Evolutionary conservation across 176 grass and related monocot species (phyloP).

Genomic region (Carex parvula): DNA sequence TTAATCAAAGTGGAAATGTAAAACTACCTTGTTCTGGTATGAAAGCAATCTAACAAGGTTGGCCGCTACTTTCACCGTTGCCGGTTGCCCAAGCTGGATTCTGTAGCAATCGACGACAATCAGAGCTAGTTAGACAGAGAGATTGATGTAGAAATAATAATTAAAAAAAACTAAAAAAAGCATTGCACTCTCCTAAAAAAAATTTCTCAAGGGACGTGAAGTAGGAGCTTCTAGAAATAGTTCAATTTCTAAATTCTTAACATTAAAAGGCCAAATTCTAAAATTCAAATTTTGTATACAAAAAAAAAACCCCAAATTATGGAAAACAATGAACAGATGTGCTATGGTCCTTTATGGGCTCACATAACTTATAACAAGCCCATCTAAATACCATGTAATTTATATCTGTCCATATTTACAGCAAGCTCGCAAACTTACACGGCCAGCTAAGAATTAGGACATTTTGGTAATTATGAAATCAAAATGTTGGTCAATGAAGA

Average conservation of each 20-base stretch:
- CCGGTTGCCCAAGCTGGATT: conserved; percentile 88
- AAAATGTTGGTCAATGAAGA: too few relatives aligned
- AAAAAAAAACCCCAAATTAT: not conserved
- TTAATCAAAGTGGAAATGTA: conserved; percentile 4
- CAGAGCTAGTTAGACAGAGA: not conserved
- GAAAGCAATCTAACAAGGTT: conserved; percentile 92
- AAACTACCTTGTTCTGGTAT: conserved; percentile 89
- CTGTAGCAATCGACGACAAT: conserved; percentile 28
- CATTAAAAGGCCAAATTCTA: not conserved
- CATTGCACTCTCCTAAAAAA: not conserved
- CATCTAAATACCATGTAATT: conserved; percentile 42
- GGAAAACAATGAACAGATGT: conserved; percentile 12
- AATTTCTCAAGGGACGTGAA: too few relatives aligned
- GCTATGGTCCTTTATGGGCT: conserved; percentile 33
- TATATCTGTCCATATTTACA: conserved; percentile 49
- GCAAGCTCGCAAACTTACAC: conserved; percentile 30
- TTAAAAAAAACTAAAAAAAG: not conserved
- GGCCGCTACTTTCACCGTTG: conserved; percentile 87
- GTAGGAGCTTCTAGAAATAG: not conserved
- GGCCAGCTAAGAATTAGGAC: conserved; percentile 47
- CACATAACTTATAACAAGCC: conserved; percentile 23
- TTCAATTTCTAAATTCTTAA: not conserved
- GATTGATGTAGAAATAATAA: not conserved
- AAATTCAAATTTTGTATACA: not conserved
- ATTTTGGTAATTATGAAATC: conserved; percentile 14